Percentiles rank a stretch among this genome's conserved stretches.
These are phyloP conservation scores for Hibiscus trionum DNA, from an alignment of 345 rosid species.

Conservation along the genomic window DNA sequence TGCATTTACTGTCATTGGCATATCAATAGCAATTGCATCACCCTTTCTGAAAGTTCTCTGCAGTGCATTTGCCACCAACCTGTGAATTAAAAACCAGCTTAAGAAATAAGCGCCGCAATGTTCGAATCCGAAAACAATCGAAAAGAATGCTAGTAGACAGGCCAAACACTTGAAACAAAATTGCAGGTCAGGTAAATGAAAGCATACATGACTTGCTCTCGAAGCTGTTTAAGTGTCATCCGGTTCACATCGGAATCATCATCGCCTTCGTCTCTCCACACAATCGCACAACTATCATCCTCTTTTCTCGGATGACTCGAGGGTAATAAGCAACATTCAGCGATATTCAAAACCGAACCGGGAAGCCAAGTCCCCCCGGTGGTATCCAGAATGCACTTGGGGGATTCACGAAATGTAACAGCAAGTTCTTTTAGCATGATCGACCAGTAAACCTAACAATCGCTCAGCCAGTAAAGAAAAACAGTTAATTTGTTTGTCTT, in stretches of 20 bases:
- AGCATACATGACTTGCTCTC: constrained; percentile 75
- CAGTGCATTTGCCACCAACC: constrained; percentile 79
- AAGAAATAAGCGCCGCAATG: not conserved
- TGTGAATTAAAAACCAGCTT: constrained; percentile 10
- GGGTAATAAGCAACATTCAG: constrained; percentile 75
- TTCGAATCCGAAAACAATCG: too few relatives aligned
- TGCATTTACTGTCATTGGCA: constrained; percentile 89
- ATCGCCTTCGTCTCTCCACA: constrained; percentile 71
- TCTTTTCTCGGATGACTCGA: constrained; percentile 41
- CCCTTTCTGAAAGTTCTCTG: constrained; percentile 56
- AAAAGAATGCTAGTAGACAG: too few relatives aligned
- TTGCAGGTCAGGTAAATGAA: not conserved
- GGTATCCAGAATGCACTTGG: constrained; percentile 63
- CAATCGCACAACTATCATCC: constrained; percentile 52
- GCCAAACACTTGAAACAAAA: not conserved
- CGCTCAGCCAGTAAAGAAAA: not conserved
- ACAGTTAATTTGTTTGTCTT: not conserved
- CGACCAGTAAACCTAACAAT: constrained; percentile 64
- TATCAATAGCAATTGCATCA: constrained; percentile 83
- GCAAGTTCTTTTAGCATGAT: constrained; percentile 58
- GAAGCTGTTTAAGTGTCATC: constrained; percentile 59
- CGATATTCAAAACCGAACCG: constrained; percentile 56
- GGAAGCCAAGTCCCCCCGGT: constrained; percentile 72
- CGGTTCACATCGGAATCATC: constrained; percentile 40
- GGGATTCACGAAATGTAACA: constrained; percentile 42